These are phyloP conservation scores for Fusarium nisikadoi DNA, from an alignment of 2,329 filamentous ascomycete species.

Conservation along the genomic window DNA sequence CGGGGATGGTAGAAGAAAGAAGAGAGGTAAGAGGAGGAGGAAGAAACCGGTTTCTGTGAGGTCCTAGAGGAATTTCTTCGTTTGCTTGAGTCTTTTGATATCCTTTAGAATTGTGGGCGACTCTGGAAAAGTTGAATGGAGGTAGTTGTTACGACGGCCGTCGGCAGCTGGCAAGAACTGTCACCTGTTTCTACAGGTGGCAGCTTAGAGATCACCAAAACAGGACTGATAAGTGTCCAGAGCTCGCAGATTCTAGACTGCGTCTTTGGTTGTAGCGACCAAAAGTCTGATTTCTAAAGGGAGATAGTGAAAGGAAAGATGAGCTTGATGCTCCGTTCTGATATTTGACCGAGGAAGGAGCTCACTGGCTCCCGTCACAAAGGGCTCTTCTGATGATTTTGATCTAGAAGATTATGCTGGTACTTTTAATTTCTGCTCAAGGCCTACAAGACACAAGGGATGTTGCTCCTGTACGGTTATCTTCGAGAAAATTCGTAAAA, in stretches of 20 bases:
- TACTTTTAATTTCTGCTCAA: not conserved
- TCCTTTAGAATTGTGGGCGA: not conserved
- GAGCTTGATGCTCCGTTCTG: not conserved
- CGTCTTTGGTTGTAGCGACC: not conserved
- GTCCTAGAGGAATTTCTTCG: not conserved
- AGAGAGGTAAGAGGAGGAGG: not conserved
- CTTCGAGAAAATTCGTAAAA: not conserved
- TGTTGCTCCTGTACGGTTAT: not conserved
- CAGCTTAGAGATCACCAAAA: not conserved
- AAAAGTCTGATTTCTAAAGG: not conserved
- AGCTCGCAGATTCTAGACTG: not conserved
- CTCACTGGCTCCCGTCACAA: not conserved
- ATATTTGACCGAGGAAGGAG: not conserved
- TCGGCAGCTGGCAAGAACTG: conserved; percentile 30
- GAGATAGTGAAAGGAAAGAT: not conserved
- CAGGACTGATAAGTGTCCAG: not conserved
- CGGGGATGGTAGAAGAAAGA: not conserved
- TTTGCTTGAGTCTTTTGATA: not conserved
- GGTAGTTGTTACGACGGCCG: not conserved
- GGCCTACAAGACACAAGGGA: not conserved
- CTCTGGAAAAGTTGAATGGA: not conserved
- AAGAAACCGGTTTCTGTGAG: not conserved
- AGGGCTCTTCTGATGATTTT: not conserved
- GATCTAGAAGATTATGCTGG: not conserved
- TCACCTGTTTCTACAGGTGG: not conserved